phyloP scores from a whole-genome alignment of 2,329 filamentous ascomycete genomes.

The Claviceps pusilla region DNA sequence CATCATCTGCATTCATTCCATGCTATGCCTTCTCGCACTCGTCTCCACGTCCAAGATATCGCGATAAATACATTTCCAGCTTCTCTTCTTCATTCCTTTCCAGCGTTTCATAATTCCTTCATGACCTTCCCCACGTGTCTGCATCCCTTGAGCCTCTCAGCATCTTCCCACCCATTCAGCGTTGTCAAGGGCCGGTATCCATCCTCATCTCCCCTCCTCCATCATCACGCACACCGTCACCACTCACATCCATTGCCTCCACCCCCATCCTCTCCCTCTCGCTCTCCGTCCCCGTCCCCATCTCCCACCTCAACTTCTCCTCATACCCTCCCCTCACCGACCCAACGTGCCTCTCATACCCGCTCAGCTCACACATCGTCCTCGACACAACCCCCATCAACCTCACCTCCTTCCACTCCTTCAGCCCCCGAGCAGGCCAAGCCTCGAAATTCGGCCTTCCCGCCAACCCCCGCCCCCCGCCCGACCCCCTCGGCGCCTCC shows the following conservation, averaged over 20 bases:
- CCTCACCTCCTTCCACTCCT: slow-evolving; percentile 10
- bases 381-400: slow-evolving; percentile 10
- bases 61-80: background rate
- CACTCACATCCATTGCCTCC: background rate
- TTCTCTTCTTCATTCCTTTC: background rate
- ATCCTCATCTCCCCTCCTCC: background rate
- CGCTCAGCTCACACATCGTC: slow-evolving; percentile 10
- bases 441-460: background rate
- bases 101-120: no score
- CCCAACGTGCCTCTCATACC: slow-evolving; percentile 13
- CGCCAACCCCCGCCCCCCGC: background rate
- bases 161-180: background rate
- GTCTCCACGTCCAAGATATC: background rate
- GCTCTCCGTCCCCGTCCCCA: no score
- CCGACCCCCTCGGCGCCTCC: slow-evolving; percentile 7
- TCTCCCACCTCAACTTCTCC: slow-evolving; percentile 11
- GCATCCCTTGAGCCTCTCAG: background rate
- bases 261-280: slow-evolving; percentile 6
- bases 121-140: background rate
- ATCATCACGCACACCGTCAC: background rate
- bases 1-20: background rate
- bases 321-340: slow-evolving; percentile 8
- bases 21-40: background rate
- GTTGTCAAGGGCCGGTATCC: background rate
- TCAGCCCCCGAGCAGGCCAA: slow-evolving; percentile 4